These are phyloP conservation scores for Komagataella ulmi DNA, from an alignment of 805 yeast species.

Conservation along the genomic window DNA sequence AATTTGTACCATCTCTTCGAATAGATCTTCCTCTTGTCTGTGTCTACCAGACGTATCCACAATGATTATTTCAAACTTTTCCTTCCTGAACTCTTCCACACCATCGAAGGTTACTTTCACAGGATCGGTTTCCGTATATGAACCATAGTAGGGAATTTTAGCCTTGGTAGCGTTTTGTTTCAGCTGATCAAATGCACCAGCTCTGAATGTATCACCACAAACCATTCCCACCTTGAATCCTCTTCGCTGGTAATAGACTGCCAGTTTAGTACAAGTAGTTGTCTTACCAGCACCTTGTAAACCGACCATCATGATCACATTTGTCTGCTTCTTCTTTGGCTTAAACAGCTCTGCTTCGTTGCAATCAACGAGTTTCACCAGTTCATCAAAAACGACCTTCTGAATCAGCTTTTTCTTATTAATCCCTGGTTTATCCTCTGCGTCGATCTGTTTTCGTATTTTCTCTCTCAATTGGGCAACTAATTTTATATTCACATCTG, in stretches of 20 bases:
- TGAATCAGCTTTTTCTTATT: constrained; percentile 76
- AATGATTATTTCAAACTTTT: constrained; percentile 82
- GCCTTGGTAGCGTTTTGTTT: constrained; percentile 96
- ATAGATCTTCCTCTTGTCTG: constrained; percentile 83
- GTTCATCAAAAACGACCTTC: constrained; percentile 88
- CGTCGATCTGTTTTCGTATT: constrained; percentile 44
- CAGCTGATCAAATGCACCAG: constrained; percentile 98
- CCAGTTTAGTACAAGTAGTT: constrained; percentile 92
- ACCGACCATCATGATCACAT: constrained; percentile 95
- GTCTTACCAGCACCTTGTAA: constrained; percentile 98
- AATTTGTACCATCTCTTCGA: constrained; percentile 91
- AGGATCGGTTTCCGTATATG: constrained; percentile 92
- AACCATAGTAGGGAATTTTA: constrained; percentile 86
- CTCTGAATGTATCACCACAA: constrained; percentile 98
- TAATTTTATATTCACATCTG: constrained; percentile 85
- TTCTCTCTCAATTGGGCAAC: constrained; percentile 69
- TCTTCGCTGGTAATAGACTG: constrained; percentile 85
- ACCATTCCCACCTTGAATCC: constrained; percentile 94
- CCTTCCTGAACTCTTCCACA: constrained; percentile 81
- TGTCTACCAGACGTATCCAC: constrained; percentile 98
- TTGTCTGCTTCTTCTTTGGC: constrained; percentile 71
- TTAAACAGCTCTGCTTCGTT: constrained; percentile 34
- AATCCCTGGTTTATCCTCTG: constrained; percentile 35
- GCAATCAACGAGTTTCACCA: constrained; percentile 75
- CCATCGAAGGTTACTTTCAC: constrained; percentile 86